Conservation (phyloP, 1,284 basidiomycete genomes). For the Rhodofomes roseus region DNA sequence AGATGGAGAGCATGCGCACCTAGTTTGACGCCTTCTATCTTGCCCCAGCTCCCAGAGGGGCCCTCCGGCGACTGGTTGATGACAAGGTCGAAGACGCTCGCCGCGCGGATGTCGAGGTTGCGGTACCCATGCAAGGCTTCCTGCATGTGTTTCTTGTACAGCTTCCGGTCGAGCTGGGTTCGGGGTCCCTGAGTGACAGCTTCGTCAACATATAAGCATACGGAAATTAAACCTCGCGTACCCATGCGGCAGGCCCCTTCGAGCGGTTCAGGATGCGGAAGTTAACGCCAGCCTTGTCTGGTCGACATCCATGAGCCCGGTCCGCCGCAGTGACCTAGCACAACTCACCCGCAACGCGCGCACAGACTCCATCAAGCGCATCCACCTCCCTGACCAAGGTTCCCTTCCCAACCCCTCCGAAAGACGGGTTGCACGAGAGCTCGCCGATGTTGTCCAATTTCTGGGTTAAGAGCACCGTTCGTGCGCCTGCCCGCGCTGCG, state of each 20-base stretch:
- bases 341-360: constrained; percentile 61
- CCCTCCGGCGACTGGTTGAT: constrained; percentile 44
- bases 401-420: constrained; percentile 88
- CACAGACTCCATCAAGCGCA: constrained; percentile 82
- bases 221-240: constrained; percentile 34
- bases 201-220: neutral
- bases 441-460: constrained; percentile 80
- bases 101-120: constrained; percentile 67
- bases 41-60: constrained; percentile 39
- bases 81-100: constrained; percentile 77
- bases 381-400: constrained; percentile 87
- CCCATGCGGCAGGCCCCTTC: constrained; percentile 87
- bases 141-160: constrained; percentile 85
- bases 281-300: constrained; percentile 85
- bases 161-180: constrained; percentile 81
- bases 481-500: constrained; percentile 77
- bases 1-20: constrained; percentile 38
- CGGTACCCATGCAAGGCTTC: constrained; percentile 58
- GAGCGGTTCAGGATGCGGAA: constrained; percentile 84
- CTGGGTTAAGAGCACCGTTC: constrained; percentile 80
- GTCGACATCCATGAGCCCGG: neutral
- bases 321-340: neutral
- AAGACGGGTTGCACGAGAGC: constrained; percentile 87
- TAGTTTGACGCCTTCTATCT: constrained; percentile 65
- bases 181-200: constrained; percentile 63